Percentiles rank a stretch among this genome's conserved stretches.
phyloP scores from a whole-genome alignment of 2,329 filamentous ascomycete genomes.

The Xylariaceae sp. region DNA sequence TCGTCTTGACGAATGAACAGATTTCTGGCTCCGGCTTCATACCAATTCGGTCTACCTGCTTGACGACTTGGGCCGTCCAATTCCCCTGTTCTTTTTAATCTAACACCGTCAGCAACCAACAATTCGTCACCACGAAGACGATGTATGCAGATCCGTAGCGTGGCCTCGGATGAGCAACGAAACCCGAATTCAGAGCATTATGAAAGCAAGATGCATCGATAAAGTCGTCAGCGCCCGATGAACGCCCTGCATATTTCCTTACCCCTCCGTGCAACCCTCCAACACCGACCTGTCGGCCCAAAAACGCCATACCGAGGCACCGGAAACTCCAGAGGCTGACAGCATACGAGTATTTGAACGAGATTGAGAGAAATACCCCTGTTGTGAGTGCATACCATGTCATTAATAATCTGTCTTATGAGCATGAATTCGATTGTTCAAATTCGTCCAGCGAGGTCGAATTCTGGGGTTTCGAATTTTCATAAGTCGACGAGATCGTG shows the following conservation, averaged over 20 bases:
- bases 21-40: not conserved
- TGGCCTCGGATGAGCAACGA: too few relatives aligned
- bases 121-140: not conserved
- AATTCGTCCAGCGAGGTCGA: too few relatives aligned
- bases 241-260: not conserved
- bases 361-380: not conserved
- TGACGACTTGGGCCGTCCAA: not conserved
- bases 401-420: not conserved
- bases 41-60: not conserved
- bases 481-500: too few relatives aligned
- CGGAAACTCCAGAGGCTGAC: not conserved
- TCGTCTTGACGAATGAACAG: not conserved
- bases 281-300: not conserved
- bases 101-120: not conserved
- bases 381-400: not conserved
- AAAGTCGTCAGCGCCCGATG: not conserved
- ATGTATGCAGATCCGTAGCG: not conserved
- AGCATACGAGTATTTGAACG: not conserved
- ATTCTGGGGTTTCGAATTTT: too few relatives aligned
- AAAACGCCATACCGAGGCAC: not conserved
- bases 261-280: not conserved
- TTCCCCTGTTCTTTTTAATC: not conserved
- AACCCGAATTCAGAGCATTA: too few relatives aligned
- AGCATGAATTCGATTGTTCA: too few relatives aligned
- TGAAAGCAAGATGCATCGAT: not conserved